Base-by-base conservation (phyloP, 2,329 filamentous ascomycete species). In the Myotisia sp. region DNA sequence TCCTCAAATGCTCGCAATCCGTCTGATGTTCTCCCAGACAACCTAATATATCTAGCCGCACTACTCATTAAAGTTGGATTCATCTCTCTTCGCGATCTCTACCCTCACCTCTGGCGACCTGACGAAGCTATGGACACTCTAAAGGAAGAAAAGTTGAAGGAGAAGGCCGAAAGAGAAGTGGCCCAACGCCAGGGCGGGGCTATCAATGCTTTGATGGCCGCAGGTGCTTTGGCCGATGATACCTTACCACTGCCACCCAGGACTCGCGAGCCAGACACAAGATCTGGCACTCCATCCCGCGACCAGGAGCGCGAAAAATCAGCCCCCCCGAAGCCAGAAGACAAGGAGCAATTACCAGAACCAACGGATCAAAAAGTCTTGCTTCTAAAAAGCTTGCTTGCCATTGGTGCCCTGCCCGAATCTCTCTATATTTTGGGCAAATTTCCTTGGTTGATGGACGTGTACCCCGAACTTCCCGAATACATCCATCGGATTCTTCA, bases 31-130 rank as follows among this genome's bases (percentile, higher is more conserved):
- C 67, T 95, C 2, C 90, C 90, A 0, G 82, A 90, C 24, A 98
- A 98, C 47, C 67, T 98, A 3, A 83, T 95, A 19, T 92, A 90
- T 45, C 70, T 98, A 12, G 79, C 86, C 0, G 86, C 90, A 1
- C 70, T 95, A 21, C 71, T 98, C 19, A 86, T 98, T 59, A 98
- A 98, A 59, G 82, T 94, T 44, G 92, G 90, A 1, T 98, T 98
- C 55, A 83, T 98, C 39, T 94, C 90, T 1, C 64, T 98, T 5
- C 71, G 75, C 34, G 90, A 98, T 51, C 64, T 98, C 1, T 95
- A 93, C 53, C 78, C 85, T 10, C 90, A 98, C 53, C 69, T 98
- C 1, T 92, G 85, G 64, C 84, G 90, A 5, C 62, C 70, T 1
- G 90, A 95, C 44, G 76, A 83, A 20, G 67, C 74, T 3, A 95